These are phyloP conservation scores for Elaeagnus macrophylla DNA, from an alignment of 306 rosid genomes.

Conservation along the genomic window DNA sequence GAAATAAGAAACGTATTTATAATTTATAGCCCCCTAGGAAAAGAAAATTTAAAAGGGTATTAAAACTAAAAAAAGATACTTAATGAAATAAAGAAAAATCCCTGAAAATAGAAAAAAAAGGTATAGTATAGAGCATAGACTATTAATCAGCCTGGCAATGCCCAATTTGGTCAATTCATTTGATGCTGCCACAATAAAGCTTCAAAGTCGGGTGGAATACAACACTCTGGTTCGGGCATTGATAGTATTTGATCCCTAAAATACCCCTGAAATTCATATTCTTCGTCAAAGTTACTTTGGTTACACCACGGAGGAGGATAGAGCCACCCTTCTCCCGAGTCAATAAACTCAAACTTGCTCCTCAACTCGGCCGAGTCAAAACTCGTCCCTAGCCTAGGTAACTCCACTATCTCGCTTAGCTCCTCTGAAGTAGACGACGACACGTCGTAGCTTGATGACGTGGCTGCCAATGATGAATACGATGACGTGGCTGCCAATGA, in stretches of 20 bases:
- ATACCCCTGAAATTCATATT: constrained; percentile 5
- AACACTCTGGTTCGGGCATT: constrained; percentile 19
- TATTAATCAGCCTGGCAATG: background rate
- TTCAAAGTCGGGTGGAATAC: constrained; percentile 20
- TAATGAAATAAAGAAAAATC: background rate
- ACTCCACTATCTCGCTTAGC: constrained; percentile 67
- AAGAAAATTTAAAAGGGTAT: no score
- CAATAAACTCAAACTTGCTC: constrained; percentile 26
- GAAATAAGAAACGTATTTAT: no score
- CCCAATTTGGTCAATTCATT: background rate
- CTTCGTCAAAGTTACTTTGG: constrained; percentile 17
- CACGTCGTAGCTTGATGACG: constrained; percentile 9
- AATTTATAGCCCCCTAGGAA: no score
- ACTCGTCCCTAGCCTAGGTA: constrained; percentile 43
- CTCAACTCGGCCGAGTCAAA: constrained; percentile 27
- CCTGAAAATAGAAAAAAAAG: background rate
- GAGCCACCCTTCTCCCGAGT: constrained; percentile 33
- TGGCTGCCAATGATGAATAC: constrained; percentile 11
- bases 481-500: constrained; percentile 13
- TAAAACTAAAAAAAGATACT: no score
- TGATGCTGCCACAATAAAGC: constrained; percentile 36
- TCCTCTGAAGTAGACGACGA: constrained; percentile 46
- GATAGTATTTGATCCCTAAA: constrained; percentile 20
- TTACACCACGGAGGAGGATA: constrained; percentile 22
- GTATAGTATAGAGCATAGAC: background rate